Conservation (phyloP, 78 protist genomes). For the Mastigamoeba balamuthi region DNA sequence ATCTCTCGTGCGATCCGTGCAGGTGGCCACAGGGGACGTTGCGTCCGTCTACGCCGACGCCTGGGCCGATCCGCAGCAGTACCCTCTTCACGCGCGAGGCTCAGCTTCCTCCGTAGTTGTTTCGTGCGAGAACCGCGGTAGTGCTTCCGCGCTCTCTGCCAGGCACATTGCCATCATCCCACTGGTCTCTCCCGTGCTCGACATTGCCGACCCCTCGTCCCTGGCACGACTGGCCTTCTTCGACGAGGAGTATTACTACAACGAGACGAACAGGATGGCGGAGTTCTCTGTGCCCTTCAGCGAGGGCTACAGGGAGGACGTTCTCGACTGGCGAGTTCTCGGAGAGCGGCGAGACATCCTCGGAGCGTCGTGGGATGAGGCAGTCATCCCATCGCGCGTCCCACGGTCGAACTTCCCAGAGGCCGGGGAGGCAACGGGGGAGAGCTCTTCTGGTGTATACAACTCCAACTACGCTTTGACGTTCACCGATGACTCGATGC, state of each 20-base stretch:
- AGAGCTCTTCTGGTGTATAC: background rate
- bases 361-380: background rate
- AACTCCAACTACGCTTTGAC: background rate
- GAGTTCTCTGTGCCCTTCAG: background rate
- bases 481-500: background rate
- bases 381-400: background rate
- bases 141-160: background rate
- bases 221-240: background rate
- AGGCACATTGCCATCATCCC: background rate
- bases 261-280: background rate
- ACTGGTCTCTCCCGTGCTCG: background rate
- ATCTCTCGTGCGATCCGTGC: background rate
- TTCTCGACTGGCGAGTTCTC: background rate
- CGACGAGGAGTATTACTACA: background rate
- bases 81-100: background rate
- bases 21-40: background rate
- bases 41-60: background rate
- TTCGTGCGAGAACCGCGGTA: background rate
- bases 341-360: background rate
- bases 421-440: background rate
- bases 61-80: background rate
- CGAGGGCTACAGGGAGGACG: background rate
- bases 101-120: background rate
- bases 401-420: background rate
- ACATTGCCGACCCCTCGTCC: background rate